Evolutionary conservation across 257 asterid species (phyloP).

Genomic region (Penstemon eatonii): DNA sequence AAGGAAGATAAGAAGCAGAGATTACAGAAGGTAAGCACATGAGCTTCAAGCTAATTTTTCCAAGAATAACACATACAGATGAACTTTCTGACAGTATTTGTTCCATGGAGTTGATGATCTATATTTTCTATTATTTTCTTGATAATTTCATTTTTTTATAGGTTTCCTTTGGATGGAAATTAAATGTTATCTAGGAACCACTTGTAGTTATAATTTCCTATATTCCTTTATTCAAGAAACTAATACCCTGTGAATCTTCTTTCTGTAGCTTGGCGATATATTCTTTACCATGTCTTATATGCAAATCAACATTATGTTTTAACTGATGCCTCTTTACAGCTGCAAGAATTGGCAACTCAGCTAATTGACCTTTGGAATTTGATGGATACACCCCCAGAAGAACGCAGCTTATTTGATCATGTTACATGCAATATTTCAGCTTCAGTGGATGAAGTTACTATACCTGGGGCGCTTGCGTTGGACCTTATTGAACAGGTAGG

Average conservation of each 20-base stretch:
- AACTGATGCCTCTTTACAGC: conserved; percentile 39
- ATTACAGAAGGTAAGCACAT: conserved; percentile 45
- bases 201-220: neutral
- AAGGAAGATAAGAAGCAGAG: conserved; percentile 66
- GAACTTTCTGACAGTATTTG: neutral
- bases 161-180: neutral
- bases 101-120: neutral
- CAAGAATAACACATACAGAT: neutral
- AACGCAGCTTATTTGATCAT: conserved; percentile 58
- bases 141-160: neutral
- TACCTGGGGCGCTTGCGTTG: conserved; percentile 86
- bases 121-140: neutral
- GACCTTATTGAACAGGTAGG: conserved; percentile 84
- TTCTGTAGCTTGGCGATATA: neutral
- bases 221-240: neutral
- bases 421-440: conserved; percentile 77
- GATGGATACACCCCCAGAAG: conserved; percentile 68
- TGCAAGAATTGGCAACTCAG: conserved; percentile 63
- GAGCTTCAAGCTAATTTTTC: conserved; percentile 2
- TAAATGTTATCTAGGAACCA: neutral
- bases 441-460: conserved; percentile 78
- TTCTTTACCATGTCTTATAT: neutral
- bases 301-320: neutral
- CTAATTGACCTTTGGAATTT: conserved; percentile 73
- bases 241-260: neutral